Evolutionary conservation across 352 stramenopile species (phyloP).

Genomic region (Pythium aristosporum): DNA sequence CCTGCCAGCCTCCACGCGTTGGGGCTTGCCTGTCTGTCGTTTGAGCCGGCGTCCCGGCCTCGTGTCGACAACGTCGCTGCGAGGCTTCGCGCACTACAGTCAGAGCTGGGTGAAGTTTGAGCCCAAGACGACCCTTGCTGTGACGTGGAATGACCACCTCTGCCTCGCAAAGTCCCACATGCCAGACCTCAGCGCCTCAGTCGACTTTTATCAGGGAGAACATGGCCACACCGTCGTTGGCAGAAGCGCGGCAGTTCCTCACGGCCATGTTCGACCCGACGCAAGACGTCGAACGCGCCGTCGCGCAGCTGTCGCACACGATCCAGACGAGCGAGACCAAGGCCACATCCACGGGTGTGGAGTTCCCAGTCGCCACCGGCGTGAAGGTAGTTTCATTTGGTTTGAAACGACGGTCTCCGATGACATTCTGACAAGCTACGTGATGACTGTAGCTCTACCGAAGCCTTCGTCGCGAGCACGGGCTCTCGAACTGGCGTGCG

Average conservation of each 20-base stretch:
- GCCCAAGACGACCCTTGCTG: no score
- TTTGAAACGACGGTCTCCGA: neutral
- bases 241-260: neutral
- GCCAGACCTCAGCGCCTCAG: no score
- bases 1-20: conserved; percentile 8
- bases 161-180: no score
- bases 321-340: neutral
- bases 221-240: neutral
- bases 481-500: neutral
- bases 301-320: neutral
- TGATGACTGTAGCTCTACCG: neutral
- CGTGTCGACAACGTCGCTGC: conserved; percentile 2
- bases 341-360: neutral
- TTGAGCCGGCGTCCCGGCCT: conserved; percentile 8
- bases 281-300: neutral
- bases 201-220: no score
- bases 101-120: no score
- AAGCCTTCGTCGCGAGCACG: neutral
- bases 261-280: neutral
- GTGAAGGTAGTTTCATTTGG: neutral
- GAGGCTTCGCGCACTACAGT: neutral
- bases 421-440: neutral
- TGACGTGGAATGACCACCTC: no score
- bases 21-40: conserved; percentile 20
- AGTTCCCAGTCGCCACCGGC: neutral